phyloP scores from a whole-genome alignment of 176 grass and related monocot species.

The Microstegium vimineum region DNA sequence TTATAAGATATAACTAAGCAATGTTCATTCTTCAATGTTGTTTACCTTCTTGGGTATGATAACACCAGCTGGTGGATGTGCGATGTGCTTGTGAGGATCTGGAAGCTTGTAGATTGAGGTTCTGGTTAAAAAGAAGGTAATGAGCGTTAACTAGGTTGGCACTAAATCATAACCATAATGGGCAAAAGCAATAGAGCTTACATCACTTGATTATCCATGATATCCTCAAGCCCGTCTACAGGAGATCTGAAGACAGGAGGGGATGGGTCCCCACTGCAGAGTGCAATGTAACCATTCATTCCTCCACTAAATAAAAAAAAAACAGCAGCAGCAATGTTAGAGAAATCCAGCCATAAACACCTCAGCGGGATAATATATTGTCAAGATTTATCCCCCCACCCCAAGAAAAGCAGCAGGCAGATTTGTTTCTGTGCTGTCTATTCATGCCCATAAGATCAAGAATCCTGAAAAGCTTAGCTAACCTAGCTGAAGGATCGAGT shows the following conservation, averaged over 20 bases:
- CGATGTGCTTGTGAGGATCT: conserved; percentile 84
- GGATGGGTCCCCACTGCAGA: conserved; percentile 84
- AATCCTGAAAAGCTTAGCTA: conserved; percentile 21
- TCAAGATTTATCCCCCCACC: neutral
- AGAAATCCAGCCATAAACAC: conserved; percentile 6
- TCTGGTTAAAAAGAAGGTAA: conserved; percentile 39
- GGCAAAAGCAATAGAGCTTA: conserved; percentile 37
- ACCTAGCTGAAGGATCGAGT: conserved; percentile 86
- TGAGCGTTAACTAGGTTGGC: conserved; percentile 2
- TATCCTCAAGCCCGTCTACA: conserved; percentile 73
- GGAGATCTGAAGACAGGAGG: conserved; percentile 88
- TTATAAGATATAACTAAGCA: neutral
- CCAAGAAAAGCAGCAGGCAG: neutral
- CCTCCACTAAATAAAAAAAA: conserved; percentile 71
- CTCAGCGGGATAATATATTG: neutral
- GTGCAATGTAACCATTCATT: conserved; percentile 92
- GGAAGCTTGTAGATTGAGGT: conserved; percentile 91
- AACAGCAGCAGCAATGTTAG: conserved; percentile 15
- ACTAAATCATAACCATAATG: conserved; percentile 2
- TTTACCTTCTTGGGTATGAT: conserved; percentile 88
- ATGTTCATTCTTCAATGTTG: neutral
- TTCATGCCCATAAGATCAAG: neutral
- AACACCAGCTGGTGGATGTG: conserved; percentile 74
- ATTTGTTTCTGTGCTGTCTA: neutral
- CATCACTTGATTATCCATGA: conserved; percentile 99